phyloP scores from a whole-genome alignment of 176 grass and related monocot genomes.

The Aegilops bicornis region DNA sequence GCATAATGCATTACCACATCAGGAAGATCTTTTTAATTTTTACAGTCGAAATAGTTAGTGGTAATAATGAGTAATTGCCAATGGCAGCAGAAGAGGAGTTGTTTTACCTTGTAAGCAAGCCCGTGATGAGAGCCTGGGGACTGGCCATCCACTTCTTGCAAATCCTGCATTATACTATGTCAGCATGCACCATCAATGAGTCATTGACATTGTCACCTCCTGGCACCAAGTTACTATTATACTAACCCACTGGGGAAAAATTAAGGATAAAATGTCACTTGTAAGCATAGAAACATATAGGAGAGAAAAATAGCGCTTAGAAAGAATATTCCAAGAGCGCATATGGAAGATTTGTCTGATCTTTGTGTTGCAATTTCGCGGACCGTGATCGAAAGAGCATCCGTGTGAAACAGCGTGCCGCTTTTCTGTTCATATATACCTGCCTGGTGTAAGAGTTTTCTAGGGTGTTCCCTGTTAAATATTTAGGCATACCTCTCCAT shows the following conservation, averaged over 20 bases:
- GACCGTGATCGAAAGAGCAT: neutral
- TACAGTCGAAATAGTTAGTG: neutral
- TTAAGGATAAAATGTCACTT: neutral
- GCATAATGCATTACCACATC: neutral
- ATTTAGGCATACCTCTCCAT: neutral
- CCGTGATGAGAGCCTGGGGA: conserved; percentile 9
- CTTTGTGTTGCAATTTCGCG: conserved; percentile 5
- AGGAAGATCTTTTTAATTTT: neutral
- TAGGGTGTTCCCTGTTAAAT: neutral
- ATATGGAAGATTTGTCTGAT: neutral
- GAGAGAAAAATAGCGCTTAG: neutral
- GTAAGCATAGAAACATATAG: neutral
- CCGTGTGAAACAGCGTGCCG: neutral
- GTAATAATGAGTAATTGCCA: neutral
- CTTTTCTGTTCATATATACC: conserved; percentile 14
- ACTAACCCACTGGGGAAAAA: too few species aligned
- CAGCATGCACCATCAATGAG: neutral
- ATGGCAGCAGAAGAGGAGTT: conserved; percentile 15
- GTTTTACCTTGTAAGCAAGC: neutral
- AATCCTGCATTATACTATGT: conserved; percentile 19
- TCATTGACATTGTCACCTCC: neutral
- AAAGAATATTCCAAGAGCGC: neutral
- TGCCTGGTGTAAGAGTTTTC: conserved; percentile 10
- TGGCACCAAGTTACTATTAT: neutral
- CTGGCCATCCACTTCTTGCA: conserved; percentile 44